Percentiles rank a stretch among this genome's conserved stretches.
Evolutionary conservation across 1,139 yeast genomes (phyloP).

Genomic region (Dujonia santamariae): DNA sequence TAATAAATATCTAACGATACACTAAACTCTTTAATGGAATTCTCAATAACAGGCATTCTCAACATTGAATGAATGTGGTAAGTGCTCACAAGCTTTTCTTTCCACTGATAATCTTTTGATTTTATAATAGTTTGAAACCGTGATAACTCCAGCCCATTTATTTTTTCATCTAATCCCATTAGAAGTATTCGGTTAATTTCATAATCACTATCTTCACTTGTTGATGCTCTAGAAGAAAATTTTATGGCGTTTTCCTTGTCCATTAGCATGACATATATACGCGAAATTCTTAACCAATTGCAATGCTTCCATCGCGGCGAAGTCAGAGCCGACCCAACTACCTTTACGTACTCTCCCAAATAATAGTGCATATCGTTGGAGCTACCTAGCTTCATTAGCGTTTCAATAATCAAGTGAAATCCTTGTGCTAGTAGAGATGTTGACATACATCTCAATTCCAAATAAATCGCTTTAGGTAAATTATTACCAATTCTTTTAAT

Average conservation of each 20-base stretch:
- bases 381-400: slow-evolving; percentile 45
- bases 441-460: slow-evolving; percentile 34
- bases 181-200: neutral
- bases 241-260: slow-evolving; percentile 9
- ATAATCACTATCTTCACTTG: neutral
- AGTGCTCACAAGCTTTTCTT: too few species aligned
- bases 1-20: too few species aligned
- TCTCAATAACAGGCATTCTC: too few species aligned
- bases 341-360: slow-evolving; percentile 42
- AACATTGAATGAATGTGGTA: too few species aligned
- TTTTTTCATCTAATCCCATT: too few species aligned
- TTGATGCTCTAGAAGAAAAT: slow-evolving; percentile 1
- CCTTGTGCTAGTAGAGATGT: slow-evolving; percentile 28
- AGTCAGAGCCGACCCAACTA: slow-evolving; percentile 24
- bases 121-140: too few species aligned
- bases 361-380: slow-evolving; percentile 53
- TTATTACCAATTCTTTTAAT: slow-evolving; percentile 31
- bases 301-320: slow-evolving; percentile 27
- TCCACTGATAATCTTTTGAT: too few species aligned
- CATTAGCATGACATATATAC: slow-evolving; percentile 14
- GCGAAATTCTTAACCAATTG: slow-evolving; percentile 19
- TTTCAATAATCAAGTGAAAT: slow-evolving; percentile 32
- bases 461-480: slow-evolving; percentile 17
- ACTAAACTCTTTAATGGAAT: too few species aligned
- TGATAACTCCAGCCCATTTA: too few species aligned